Base-by-base conservation (phyloP, 2,329 filamentous ascomycete genomes). In the Ceratocystis diversiconidia region DNA sequence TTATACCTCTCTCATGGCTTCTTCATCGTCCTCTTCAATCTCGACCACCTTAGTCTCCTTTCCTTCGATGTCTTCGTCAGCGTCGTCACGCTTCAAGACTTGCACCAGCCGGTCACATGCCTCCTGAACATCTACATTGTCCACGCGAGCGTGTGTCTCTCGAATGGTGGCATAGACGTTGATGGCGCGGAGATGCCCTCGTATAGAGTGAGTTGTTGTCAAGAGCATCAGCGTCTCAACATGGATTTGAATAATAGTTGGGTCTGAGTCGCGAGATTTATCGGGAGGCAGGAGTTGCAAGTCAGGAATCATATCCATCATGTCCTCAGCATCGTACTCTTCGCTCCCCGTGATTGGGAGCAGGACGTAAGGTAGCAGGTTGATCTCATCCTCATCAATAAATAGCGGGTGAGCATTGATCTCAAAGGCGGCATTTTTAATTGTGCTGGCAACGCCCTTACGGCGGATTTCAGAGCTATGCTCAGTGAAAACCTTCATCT, bases 361-460 rank as follows among this genome's bases (percentile, higher is more conserved):
- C 8, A 99, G 77, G 17, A 97, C 79, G 74, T 97, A 97, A 0
- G 92, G 92, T 3, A 97, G 77, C 17, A 97, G 81, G 71, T 95
- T 87, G 62, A 92, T 85, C 48, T 85, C 85, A 19, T 86, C 82
- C 63, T 88, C 85, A 0, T 82, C 80, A 59, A 96, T 76, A 64
- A 96, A 85, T 1, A 80, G 77, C 0, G 83, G 78, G 71, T 97
- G 92, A 0, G 87, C 82, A 2, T 83, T 76, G 5, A 92, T 76
- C 71, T 95, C 88, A 73, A 99, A 97, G 5, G 90, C 85, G 36
- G 89, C 85, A 73, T 99, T 99, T 75, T 97, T 97, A 73, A 99
- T 90, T 8, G 90, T 94, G 68, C 87, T 91, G 6, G 92, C 92
- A n/a, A 96, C 92, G n/a, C 94, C 94, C 71, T 90, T 90, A 65